A percentile compares a stretch with the other conserved stretches of the same genome.
These are phyloP conservation scores for Populus simonii DNA, from an alignment of 345 rosid species.

Conservation along the genomic window DNA sequence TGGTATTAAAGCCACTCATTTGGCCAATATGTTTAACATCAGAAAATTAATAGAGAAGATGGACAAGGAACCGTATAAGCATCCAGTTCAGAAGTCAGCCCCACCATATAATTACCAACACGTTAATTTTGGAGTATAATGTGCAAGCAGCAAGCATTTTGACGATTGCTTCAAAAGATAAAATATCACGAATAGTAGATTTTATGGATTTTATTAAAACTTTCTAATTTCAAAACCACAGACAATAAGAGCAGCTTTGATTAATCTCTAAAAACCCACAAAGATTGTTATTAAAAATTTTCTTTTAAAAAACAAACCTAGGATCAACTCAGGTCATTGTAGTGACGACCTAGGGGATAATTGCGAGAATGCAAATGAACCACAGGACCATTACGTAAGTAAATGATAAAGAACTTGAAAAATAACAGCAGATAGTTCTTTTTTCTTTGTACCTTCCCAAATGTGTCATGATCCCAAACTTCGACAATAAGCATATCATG, in stretches of 20 bases:
- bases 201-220: background rate
- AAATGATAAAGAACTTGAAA: background rate
- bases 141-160: background rate
- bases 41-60: background rate
- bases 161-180: background rate
- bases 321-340: background rate
- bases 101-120: background rate
- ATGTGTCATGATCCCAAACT: slow-evolving; percentile 95
- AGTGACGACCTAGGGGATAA: background rate
- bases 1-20: background rate
- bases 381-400: background rate
- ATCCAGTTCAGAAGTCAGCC: background rate
- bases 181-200: background rate
- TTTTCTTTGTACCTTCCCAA: slow-evolving; percentile 77
- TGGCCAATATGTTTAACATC: background rate
- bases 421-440: background rate
- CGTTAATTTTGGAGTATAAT: background rate
- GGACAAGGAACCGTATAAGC: background rate
- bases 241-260: background rate
- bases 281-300: background rate
- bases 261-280: background rate
- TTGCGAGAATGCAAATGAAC: background rate
- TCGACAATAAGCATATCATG: slow-evolving; percentile 95
- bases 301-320: background rate
- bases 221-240: background rate